Conservation (phyloP, 768 basidiomycete genomes). For the Psilocybe subaeruginosa region DNA sequence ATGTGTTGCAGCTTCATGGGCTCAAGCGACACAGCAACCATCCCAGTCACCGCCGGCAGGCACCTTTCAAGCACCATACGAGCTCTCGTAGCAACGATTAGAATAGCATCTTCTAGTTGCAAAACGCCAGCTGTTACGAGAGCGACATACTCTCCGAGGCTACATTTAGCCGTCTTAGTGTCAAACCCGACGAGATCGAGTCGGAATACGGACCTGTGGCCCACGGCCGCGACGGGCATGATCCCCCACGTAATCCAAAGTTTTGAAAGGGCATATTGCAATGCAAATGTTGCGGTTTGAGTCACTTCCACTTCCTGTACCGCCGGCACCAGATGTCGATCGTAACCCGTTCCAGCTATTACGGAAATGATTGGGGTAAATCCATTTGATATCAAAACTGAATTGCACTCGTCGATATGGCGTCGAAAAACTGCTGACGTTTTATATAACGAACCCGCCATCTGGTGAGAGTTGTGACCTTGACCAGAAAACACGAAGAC, state of each 20-base stretch:
- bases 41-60: constrained; percentile 47
- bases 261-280: constrained; percentile 64
- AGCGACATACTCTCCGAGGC: constrained; percentile 78
- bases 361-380: constrained; percentile 53
- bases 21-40: constrained; percentile 58
- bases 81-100: constrained; percentile 58
- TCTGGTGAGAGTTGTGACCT: constrained; percentile 67
- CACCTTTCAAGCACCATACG: constrained; percentile 59
- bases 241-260: constrained; percentile 77
- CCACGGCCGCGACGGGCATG: constrained; percentile 59
- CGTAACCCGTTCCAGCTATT: constrained; percentile 30
- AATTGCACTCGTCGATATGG: constrained; percentile 62
- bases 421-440: constrained; percentile 48
- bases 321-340: not conserved
- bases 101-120: constrained; percentile 56
- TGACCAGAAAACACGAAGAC: constrained; percentile 79
- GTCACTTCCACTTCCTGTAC: constrained; percentile 26
- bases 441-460: constrained; percentile 62
- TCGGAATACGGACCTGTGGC: constrained; percentile 62
- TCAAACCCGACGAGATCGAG: not conserved
- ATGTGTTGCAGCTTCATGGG: constrained; percentile 34
- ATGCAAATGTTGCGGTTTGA: constrained; percentile 59
- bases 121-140: constrained; percentile 66
- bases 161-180: constrained; percentile 30
- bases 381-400: constrained; percentile 47